Evolutionary conservation across 805 yeast genomes (phyloP), one percentile per base, ranked within the genome.

Genomic region (Candida insectalens): DNA sequence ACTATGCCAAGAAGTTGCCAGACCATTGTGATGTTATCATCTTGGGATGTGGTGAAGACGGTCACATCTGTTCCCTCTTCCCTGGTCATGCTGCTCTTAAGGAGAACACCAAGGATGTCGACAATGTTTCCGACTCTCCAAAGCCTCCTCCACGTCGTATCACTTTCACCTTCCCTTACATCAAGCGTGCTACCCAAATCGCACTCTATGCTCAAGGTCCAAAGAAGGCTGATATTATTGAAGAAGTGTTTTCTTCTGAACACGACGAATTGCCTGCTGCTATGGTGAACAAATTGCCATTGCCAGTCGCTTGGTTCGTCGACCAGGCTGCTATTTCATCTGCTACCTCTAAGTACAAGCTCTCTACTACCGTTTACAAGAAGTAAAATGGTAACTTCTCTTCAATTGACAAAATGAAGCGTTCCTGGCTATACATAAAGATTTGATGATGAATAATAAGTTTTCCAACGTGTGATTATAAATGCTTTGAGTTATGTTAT

Each of bases 21-120:
- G 51, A 46, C 16, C 50, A 39, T 6, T 49, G 77, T 19, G 95
- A 87, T 56, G 61, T 85, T 46, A 62, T 87, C 16, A 61, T 85
- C 36, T 66, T 87, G 42, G 96, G 96, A 16, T 82, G 92, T 55
- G 96, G 96, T 6, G 96, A 96, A 23, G 96, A 87, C 50, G 96
- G 96, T 25, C 96, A 87, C 57, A 87, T 95, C 4, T 83, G 95
- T 61, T 87, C 96, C 1, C 64, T 87, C 42, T 87, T 87, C 71
- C 96, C 96, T 9, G 87, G 80, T 25, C 95, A 85, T 55, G 47
- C 56, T 39, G 65, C 84, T 47, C 64, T 87, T 36, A 42, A 67
- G 25, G 89, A 80, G 51, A 54, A 60, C 19, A 32, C 53, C 7
- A 60, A 65, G 39, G 55, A 58, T 27, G 77, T 87, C 37, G 74